A percentile compares a stretch with the other conserved stretches of the same genome.
phyloP scores from a whole-genome alignment of 1,139 yeast genomes.

The Hansenula lynferdii region DNA sequence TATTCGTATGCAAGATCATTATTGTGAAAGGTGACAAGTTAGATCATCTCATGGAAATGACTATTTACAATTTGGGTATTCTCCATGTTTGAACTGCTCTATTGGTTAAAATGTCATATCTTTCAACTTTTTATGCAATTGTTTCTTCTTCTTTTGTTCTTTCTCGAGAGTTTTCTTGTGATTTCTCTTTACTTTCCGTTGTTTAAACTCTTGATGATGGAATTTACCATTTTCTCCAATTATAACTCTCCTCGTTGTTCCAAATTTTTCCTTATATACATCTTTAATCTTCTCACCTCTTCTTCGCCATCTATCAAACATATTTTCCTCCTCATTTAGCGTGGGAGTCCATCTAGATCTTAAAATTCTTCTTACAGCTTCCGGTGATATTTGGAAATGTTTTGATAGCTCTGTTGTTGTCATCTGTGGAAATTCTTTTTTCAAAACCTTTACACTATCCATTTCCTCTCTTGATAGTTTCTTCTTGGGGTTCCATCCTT shows the following conservation, averaged over 20 bases:
- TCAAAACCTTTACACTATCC: conserved; percentile 56
- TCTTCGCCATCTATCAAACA: conserved; percentile 45
- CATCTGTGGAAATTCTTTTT: conserved; percentile 52
- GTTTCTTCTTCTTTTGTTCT: no score
- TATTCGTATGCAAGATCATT: no score
- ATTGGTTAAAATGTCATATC: no score
- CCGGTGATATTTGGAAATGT: conserved; percentile 72
- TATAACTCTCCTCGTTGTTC: neutral
- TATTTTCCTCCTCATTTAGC: conserved; percentile 41
- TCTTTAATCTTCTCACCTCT: conserved; percentile 34
- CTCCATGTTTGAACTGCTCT: no score
- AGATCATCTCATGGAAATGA: no score
- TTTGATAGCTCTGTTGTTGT: conserved; percentile 57
- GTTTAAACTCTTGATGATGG: neutral
- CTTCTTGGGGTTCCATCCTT: conserved; percentile 62
- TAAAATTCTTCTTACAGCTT: conserved; percentile 75
- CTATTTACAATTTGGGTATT: no score
- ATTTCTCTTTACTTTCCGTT: no score
- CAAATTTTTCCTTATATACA: conserved; percentile 7
- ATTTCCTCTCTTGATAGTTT: conserved; percentile 68
- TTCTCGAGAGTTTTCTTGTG: no score
- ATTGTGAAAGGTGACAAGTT: no score
- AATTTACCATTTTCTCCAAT: neutral
- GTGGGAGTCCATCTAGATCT: conserved; percentile 74
- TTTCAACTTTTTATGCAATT: no score